A percentile compares a stretch with the other conserved stretches of the same genome.
Conservation (phyloP, 345 rosid species). For the Psidium friedrichsthalianum region DNA sequence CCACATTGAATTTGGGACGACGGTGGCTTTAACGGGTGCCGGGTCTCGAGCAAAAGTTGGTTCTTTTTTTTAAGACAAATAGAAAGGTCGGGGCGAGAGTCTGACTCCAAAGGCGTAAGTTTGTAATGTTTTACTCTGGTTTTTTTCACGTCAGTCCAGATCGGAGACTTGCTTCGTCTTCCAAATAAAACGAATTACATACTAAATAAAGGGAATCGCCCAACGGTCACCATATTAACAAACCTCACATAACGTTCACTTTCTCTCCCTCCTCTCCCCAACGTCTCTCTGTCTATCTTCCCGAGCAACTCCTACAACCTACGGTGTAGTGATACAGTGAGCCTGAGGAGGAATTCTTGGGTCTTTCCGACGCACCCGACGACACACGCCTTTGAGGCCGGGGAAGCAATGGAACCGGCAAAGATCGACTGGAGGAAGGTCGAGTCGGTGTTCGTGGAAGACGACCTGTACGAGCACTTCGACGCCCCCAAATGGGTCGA, state of each 20-base stretch:
- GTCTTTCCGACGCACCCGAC: not conserved
- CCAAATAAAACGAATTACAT: not conserved
- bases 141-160: too few species aligned
- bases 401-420: slow-evolving; percentile 55
- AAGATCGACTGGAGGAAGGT: slow-evolving; percentile 85
- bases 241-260: not conserved
- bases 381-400: not conserved
- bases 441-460: slow-evolving; percentile 64
- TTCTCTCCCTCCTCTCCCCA: not conserved
- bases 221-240: not conserved
- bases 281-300: not conserved
- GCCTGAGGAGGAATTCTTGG: not conserved
- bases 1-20: too few species aligned
- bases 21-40: too few species aligned
- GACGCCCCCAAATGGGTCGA: slow-evolving; percentile 87
- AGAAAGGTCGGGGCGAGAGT: too few species aligned
- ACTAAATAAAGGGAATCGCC: not conserved
- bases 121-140: too few species aligned
- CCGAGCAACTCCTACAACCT: not conserved
- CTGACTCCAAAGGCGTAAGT: too few species aligned
- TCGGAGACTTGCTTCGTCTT: too few species aligned
- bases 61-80: too few species aligned
- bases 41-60: too few species aligned
- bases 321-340: not conserved
- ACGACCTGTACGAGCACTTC: slow-evolving; percentile 62